Evolutionary conservation across 306 rosid genomes (phyloP), one percentile per base, ranked within the genome.

Genomic region (Corylus avellana): DNA sequence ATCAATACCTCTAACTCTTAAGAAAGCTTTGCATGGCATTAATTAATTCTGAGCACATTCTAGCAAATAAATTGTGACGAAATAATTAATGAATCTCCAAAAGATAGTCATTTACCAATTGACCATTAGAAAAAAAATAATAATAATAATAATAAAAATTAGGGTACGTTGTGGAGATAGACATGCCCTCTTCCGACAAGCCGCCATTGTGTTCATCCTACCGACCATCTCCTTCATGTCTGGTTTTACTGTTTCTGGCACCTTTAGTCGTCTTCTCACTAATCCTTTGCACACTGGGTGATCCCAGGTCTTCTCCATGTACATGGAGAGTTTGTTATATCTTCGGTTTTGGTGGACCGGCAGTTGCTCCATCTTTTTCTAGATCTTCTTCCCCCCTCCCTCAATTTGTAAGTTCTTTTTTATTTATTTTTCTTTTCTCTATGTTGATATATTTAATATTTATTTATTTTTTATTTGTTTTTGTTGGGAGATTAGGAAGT

Each of bases 251-350:
- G 39, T 6, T 83, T 50, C 57, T 75, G 25, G 22, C 63, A 1
- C 62, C 78, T 27, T 62, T 72, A 59, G 20, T 63, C 53, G 35
- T 63, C n/a, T 54, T 81, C 72, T 77, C 67, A 13, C 57, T 49
- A n/a, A 12, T 61, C 11, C 11, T 57, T 78, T 74, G 67, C 75
- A 56, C 77, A 46, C 42, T 68, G 7, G 72, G 71, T 8, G 53
- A 22, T 51, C 22, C 48, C 8, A 49, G 56, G 37, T 73, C 78
- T 9, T 56, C 55, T 49, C 79, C 75, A 14, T 73, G 72, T 76
- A 20, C 82, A 73, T 73, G 78, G 85, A 73, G 66, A 73, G 29
- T 67, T 17, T 32, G 35, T 32, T 32, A 32, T 32, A 32, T 32
- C 35, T 32, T 32, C 35, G 35, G 35, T 32, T 32, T 32, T 32